phyloP scores from a whole-genome alignment of 352 stramenopile genomes.

The Phytopythium kandeliae region DNA sequence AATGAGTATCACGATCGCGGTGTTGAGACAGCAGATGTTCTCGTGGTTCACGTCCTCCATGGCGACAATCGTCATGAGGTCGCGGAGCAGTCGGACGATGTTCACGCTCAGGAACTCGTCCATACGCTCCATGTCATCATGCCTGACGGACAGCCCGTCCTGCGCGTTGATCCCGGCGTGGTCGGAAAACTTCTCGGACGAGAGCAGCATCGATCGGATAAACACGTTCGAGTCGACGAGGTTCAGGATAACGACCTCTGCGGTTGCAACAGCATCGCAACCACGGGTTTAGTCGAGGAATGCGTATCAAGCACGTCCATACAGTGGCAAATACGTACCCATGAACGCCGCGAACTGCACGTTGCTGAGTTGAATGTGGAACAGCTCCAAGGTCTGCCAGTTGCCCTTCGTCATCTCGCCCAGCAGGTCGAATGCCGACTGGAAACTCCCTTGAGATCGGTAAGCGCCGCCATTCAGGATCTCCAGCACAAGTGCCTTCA shows the following conservation, averaged over 20 bases:
- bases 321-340: constrained; percentile 30
- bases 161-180: constrained; percentile 19
- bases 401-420: constrained; percentile 96
- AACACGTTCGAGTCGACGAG: constrained; percentile 97
- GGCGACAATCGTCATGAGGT: constrained; percentile 94
- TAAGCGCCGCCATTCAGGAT: constrained; percentile 80
- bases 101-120: constrained; percentile 88
- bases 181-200: constrained; percentile 64
- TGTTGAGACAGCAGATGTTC: constrained; percentile 98
- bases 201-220: constrained; percentile 89
- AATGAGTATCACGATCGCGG: constrained; percentile 93
- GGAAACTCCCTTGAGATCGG: constrained; percentile 88
- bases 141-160: constrained; percentile 41
- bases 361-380: constrained; percentile 84
- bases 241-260: constrained; percentile 91
- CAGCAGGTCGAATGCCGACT: constrained; percentile 95
- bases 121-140: constrained; percentile 72
- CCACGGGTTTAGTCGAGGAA: constrained; percentile 7
- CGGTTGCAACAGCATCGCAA: constrained; percentile 8
- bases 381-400: constrained; percentile 80
- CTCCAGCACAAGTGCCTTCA: constrained; percentile 85
- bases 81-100: constrained; percentile 85
- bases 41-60: constrained; percentile 95
- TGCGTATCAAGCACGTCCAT: not conserved
- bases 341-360: constrained; percentile 90